Conservation (phyloP, 2,329 filamentous ascomycete genomes). For the Hypoxylon sp. region DNA sequence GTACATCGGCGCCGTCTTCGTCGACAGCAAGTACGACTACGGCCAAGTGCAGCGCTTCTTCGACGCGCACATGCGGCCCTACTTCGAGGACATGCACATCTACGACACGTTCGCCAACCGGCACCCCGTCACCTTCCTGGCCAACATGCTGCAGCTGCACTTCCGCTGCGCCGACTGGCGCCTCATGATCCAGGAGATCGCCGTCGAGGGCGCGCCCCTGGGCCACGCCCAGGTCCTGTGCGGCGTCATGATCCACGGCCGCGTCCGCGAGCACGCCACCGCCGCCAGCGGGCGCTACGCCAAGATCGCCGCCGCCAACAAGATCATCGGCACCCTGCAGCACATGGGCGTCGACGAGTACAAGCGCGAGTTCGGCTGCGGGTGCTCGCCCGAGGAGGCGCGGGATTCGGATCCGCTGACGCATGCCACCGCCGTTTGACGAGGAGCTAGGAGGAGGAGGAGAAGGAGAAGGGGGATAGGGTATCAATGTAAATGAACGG, state of each 20-base stretch:
- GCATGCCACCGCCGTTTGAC: slow-evolving; percentile 41
- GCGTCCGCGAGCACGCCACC: slow-evolving; percentile 71
- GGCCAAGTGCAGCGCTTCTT: slow-evolving; percentile 81
- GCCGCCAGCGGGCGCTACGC: slow-evolving; percentile 78
- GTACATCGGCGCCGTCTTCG: slow-evolving; percentile 89
- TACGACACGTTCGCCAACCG: slow-evolving; percentile 90
- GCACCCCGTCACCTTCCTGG: slow-evolving; percentile 83
- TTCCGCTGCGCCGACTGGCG: slow-evolving; percentile 74
- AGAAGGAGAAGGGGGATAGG: not conserved
- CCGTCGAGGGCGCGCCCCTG: slow-evolving; percentile 54
- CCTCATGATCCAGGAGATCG: slow-evolving; percentile 65
- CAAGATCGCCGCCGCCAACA: slow-evolving; percentile 74
- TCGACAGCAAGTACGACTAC: slow-evolving; percentile 87
- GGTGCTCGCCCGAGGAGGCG: slow-evolving; percentile 61
- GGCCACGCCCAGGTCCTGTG: slow-evolving; percentile 70
- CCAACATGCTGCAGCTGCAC: slow-evolving; percentile 71
- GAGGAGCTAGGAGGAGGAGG: too few relatives aligned
- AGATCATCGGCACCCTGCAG: slow-evolving; percentile 64
- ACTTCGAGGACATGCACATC: slow-evolving; percentile 86
- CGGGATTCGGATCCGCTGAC: slow-evolving; percentile 23
- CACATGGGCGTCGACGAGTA: slow-evolving; percentile 68
- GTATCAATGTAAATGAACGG: not conserved
- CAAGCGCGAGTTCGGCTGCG: slow-evolving; percentile 69
- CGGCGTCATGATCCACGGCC: slow-evolving; percentile 80
- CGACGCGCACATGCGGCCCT: slow-evolving; percentile 76